These are phyloP conservation scores for Exobasidium cylindrosporum DNA, from an alignment of 1,284 basidiomycete species.

Conservation along the genomic window DNA sequence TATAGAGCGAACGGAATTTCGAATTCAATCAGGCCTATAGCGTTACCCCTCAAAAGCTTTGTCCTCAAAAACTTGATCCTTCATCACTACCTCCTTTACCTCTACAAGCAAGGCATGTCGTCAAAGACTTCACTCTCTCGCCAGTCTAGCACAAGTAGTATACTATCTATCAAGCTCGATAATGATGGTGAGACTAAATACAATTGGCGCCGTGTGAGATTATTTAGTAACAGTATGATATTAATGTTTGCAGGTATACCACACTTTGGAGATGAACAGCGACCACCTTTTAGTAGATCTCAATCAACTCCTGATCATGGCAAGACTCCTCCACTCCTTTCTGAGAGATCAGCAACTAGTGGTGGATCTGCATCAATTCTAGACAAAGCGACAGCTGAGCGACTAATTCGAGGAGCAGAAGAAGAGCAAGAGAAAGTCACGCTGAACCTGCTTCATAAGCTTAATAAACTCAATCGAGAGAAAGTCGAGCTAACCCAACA, in stretches of 20 bases:
- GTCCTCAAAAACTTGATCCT: too few relatives aligned
- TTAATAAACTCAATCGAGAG: background rate
- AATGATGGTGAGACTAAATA: background rate
- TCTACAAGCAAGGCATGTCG: too few relatives aligned
- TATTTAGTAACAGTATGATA: too few relatives aligned
- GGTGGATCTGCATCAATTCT: too few relatives aligned
- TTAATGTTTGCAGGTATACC: background rate
- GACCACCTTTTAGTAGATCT: background rate
- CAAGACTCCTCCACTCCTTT: background rate
- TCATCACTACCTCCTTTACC: too few relatives aligned
- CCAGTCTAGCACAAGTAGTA: background rate
- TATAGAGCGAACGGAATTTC: too few relatives aligned
- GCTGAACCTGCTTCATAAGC: background rate
- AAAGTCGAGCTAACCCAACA: background rate
- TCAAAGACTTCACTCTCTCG: background rate
- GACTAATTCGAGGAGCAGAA: slow-evolving; percentile 1
- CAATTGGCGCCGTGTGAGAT: too few relatives aligned
- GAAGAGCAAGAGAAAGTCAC: slow-evolving; percentile 4
- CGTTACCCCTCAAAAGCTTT: too few relatives aligned
- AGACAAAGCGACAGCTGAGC: background rate
- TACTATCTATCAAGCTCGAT: background rate
- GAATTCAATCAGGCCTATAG: too few relatives aligned
- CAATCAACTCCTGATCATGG: background rate
- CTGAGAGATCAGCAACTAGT: background rate
- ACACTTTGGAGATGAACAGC: background rate